phyloP scores from a whole-genome alignment of 1,284 basidiomycete genomes.

The Phylloboletellus chloephorus region DNA sequence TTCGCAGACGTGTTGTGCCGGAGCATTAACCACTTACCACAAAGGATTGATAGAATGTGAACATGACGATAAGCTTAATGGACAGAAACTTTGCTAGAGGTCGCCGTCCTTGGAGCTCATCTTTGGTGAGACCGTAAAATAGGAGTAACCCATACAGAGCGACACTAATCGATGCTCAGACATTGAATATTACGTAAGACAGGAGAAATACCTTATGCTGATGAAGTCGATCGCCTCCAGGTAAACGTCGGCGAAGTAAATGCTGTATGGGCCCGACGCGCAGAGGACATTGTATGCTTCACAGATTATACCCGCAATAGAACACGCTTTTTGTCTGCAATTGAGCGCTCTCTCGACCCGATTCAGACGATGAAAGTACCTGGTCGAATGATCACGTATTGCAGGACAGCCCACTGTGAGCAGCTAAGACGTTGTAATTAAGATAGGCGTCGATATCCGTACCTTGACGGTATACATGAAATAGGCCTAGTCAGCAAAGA shows the following conservation, averaged over 20 bases:
- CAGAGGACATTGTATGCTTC: conserved; percentile 65
- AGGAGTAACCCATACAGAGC: conserved; percentile 75
- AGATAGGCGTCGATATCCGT: conserved; percentile 12
- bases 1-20: neutral
- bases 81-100: conserved; percentile 79
- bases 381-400: conserved; percentile 79
- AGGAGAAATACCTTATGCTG: conserved; percentile 60
- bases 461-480: conserved; percentile 87
- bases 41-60: conserved; percentile 76
- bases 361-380: conserved; percentile 33
- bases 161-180: conserved; percentile 40
- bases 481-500: conserved; percentile 48
- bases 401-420: conserved; percentile 68
- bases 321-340: conserved; percentile 27
- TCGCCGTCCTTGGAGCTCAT: conserved; percentile 68
- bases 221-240: conserved; percentile 67
- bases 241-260: conserved; percentile 67
- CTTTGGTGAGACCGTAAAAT: conserved; percentile 77
- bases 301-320: conserved; percentile 74
- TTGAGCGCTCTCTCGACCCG: conserved; percentile 27
- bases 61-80: conserved; percentile 84
- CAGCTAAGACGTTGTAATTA: conserved; percentile 1
- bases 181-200: neutral
- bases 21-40: conserved; percentile 43
- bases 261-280: conserved; percentile 51